phyloP scores from a whole-genome alignment of 805 yeast species.

The Grigorovia jiainica region DNA sequence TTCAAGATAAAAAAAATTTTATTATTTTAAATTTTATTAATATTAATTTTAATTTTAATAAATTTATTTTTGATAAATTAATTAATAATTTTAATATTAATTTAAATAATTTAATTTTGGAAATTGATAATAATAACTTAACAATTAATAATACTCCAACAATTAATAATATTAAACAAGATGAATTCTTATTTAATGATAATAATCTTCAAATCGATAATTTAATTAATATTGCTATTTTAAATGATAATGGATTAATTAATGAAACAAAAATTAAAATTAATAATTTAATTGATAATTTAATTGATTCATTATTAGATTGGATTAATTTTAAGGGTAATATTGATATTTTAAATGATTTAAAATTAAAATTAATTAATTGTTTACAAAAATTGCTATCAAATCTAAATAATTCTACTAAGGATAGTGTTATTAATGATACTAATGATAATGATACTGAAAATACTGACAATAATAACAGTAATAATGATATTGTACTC shows the following conservation, averaged over 20 bases:
- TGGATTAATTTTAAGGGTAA: background rate
- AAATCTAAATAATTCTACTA: background rate
- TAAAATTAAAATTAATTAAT: constrained; percentile 3
- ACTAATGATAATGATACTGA: no score
- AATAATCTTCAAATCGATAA: no score
- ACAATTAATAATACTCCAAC: no score
- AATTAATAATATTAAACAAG: no score
- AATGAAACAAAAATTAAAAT: background rate
- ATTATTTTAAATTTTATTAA: background rate
- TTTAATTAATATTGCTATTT: background rate
- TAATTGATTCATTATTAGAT: background rate
- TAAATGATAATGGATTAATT: background rate
- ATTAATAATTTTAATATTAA: background rate
- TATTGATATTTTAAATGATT: background rate
- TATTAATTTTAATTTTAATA: background rate
- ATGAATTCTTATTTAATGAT: no score
- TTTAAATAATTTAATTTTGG: background rate
- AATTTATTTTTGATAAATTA: background rate
- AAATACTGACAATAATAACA: no score
- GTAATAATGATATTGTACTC: no score
- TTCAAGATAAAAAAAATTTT: background rate
- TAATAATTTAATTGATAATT: background rate
- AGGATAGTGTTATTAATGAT: no score
- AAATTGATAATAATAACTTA: background rate
- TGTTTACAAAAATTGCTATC: background rate